Conservation (phyloP, 2,329 filamentous ascomycete species). For the Lasiodiplodia hormozganensis region DNA sequence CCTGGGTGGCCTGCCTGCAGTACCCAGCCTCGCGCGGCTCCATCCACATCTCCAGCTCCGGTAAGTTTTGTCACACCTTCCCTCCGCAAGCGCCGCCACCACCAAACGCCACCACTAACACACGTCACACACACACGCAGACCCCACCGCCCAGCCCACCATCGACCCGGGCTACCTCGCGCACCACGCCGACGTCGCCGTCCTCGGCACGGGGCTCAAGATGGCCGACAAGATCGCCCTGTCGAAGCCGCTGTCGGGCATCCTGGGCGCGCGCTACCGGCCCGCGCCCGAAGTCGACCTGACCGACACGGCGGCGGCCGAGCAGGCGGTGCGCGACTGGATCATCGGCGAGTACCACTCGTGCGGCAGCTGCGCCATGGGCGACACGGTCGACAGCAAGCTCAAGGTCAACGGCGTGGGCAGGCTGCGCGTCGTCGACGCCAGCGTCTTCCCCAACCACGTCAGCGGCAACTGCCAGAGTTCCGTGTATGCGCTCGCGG, state of each 20-base stretch:
- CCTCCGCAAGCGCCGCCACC: background rate
- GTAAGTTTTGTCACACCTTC: background rate
- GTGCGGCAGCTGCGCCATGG: slow-evolving; percentile 30
- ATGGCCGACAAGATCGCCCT: slow-evolving; percentile 44
- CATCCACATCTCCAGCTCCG: slow-evolving; percentile 1
- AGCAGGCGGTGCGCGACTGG: background rate
- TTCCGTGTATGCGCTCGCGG: slow-evolving; percentile 43
- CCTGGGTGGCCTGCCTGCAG: slow-evolving; percentile 9
- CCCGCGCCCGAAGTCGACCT: slow-evolving; percentile 20
- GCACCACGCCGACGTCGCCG: slow-evolving; percentile 51
- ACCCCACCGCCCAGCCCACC: slow-evolving; percentile 39
- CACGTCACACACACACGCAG: slow-evolving; percentile 28
- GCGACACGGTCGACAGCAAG: slow-evolving; percentile 40
- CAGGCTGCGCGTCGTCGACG: slow-evolving; percentile 31
- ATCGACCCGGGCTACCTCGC: slow-evolving; percentile 52
- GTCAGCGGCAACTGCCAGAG: slow-evolving; percentile 34
- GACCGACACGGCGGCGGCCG: slow-evolving; percentile 31
- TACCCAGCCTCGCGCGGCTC: slow-evolving; percentile 17
- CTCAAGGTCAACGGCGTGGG: slow-evolving; percentile 39
- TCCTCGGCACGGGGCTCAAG: slow-evolving; percentile 45
- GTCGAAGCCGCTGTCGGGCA: background rate
- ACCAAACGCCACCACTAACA: background rate
- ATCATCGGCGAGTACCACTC: slow-evolving; percentile 13
- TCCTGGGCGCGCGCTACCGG: background rate
- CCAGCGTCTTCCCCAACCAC: slow-evolving; percentile 30